Percentiles rank a stretch among this genome's conserved stretches.
These are phyloP conservation scores for Torrubiellomyces zombiae DNA, from an alignment of 2,329 filamentous ascomycete genomes.

Conservation along the genomic window DNA sequence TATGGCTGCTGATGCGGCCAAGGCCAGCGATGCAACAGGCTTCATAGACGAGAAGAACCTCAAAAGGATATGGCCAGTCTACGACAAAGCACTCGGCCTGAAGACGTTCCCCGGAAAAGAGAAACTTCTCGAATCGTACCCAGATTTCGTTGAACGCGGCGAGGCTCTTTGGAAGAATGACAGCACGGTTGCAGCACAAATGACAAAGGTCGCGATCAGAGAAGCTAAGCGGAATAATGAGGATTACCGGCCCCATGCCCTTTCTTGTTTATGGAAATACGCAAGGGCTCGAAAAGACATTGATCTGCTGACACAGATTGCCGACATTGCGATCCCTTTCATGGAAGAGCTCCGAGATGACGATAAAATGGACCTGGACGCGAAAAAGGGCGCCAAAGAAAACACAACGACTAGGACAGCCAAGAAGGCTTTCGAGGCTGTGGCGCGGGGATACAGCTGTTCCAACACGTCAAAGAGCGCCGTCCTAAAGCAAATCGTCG, in stretches of 20 bases:
- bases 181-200: slow-evolving; percentile 36
- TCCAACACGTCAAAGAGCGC: slow-evolving; percentile 17
- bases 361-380: slow-evolving; percentile 55
- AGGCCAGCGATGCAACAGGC: slow-evolving; percentile 37
- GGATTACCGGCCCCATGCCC: slow-evolving; percentile 62
- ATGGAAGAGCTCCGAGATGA: slow-evolving; percentile 41
- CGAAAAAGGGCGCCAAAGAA: slow-evolving; percentile 28
- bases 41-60: slow-evolving; percentile 45
- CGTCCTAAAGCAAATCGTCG: slow-evolving; percentile 23
- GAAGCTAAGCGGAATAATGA: slow-evolving; percentile 88
- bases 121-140: slow-evolving; percentile 62
- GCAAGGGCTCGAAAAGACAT: slow-evolving; percentile 50
- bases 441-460: slow-evolving; percentile 32
- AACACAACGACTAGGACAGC: slow-evolving; percentile 25
- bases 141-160: slow-evolving; percentile 55
- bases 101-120: slow-evolving; percentile 94
- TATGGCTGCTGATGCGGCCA: slow-evolving; percentile 47
- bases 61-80: slow-evolving; percentile 58
- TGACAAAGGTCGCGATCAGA: slow-evolving; percentile 66
- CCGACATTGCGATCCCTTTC: slow-evolving; percentile 43
- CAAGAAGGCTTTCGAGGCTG: slow-evolving; percentile 32
- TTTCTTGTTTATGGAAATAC: slow-evolving; percentile 57
- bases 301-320: slow-evolving; percentile 52
- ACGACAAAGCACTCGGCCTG: slow-evolving; percentile 66
- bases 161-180: slow-evolving; percentile 40